phyloP scores from a whole-genome alignment of 345 rosid species.

The Pistacia vera region DNA sequence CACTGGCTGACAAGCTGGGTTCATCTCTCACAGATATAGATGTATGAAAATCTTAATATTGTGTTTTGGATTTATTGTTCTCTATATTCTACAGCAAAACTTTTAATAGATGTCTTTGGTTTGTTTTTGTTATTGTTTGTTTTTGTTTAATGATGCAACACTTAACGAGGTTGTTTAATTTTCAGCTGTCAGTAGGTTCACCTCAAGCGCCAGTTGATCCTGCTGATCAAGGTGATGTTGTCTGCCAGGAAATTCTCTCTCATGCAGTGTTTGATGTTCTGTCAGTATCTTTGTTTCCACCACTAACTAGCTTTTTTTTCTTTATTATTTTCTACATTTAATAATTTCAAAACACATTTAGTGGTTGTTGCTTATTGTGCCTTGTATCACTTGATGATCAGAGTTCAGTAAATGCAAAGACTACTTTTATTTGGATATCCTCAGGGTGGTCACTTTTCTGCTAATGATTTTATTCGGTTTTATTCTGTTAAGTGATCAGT shows the following conservation, averaged over 20 bases:
- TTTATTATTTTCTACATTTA: not conserved
- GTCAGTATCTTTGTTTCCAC: constrained; percentile 43
- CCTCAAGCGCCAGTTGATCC: constrained; percentile 60
- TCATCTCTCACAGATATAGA: constrained; percentile 84
- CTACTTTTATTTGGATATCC: not conserved
- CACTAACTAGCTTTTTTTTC: constrained; percentile 21
- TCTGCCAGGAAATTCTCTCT: constrained; percentile 52
- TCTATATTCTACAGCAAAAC: constrained; percentile 14
- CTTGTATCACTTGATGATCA: not conserved
- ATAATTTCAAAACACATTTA: constrained; percentile 1
- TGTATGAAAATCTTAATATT: constrained; percentile 45
- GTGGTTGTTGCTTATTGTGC: constrained; percentile 4
- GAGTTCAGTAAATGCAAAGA: constrained; percentile 7
- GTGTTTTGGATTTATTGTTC: constrained; percentile 24
- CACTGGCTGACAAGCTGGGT: constrained; percentile 93
- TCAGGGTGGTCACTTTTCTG: not conserved
- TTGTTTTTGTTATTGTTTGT: not conserved
- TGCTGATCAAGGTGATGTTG: constrained; percentile 94
- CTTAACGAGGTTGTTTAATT: constrained; percentile 39
- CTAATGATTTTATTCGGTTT: not conserved
- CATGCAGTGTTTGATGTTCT: constrained; percentile 53
- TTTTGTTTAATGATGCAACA: constrained; percentile 12
- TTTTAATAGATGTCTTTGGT: not conserved
- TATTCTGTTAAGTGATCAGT: no score
- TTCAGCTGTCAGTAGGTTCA: constrained; percentile 80